Evolutionary conservation across 495 filamentous ascomycete genomes (phyloP).

Genomic region (Talaromyces ruber): DNA sequence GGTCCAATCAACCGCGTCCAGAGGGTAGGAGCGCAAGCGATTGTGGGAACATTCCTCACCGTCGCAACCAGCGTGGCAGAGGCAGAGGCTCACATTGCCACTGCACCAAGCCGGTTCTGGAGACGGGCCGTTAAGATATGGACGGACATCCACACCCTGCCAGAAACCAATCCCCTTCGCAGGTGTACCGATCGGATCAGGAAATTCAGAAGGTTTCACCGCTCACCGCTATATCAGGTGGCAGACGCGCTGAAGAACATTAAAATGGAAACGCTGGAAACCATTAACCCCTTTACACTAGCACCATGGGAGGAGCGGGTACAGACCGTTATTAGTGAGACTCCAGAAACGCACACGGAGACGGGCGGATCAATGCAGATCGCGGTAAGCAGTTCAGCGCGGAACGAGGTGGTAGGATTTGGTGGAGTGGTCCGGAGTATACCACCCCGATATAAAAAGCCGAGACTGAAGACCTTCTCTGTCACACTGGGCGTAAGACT

Average conservation of each 20-base stretch:
- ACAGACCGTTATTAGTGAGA: background rate
- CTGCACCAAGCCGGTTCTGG: constrained; percentile 13
- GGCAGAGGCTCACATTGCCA: constrained; percentile 16
- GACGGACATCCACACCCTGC: constrained; percentile 15
- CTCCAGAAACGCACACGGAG: background rate
- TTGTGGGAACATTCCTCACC: constrained; percentile 18
- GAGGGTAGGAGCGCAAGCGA: constrained; percentile 22
- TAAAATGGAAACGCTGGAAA: constrained; percentile 12
- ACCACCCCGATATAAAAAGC: constrained; percentile 10
- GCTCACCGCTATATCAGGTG: constrained; percentile 3
- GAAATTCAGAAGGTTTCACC: constrained; percentile 8
- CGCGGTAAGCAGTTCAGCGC: constrained; percentile 9
- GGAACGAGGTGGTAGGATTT: constrained; percentile 11
- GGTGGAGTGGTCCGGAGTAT: constrained; percentile 8
- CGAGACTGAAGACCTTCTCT: constrained; percentile 8
- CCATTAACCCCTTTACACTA: constrained; percentile 6
- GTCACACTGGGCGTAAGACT: background rate
- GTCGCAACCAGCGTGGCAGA: constrained; percentile 18
- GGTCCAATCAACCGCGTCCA: constrained; percentile 18
- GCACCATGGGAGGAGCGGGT: background rate
- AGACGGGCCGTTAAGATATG: constrained; percentile 17
- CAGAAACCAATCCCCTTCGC: constrained; percentile 16
- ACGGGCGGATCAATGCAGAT: background rate
- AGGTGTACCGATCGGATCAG: constrained; percentile 7
- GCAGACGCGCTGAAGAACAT: constrained; percentile 10